A percentile compares a stretch with the other conserved stretches of the same genome.
Conservation (phyloP, 495 filamentous ascomycete genomes). For the Penicillium diatomitis region DNA sequence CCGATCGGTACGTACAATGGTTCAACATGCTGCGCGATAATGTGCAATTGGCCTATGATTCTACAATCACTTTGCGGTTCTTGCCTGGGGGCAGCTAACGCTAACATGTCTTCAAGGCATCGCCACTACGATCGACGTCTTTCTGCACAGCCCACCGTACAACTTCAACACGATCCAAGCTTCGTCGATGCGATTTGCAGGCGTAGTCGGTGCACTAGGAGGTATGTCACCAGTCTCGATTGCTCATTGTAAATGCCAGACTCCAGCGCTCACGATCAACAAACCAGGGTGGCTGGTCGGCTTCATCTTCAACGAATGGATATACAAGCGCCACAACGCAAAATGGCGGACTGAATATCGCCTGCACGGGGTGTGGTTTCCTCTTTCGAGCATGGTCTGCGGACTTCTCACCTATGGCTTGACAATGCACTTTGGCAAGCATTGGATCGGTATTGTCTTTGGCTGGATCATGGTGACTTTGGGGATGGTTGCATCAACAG, state of each 20-base stretch:
- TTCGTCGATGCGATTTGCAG: conserved; percentile 32
- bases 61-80: no score
- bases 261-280: no score
- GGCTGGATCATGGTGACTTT: conserved; percentile 34
- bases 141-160: conserved; percentile 30
- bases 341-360: conserved; percentile 25
- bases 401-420: conserved; percentile 29
- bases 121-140: conserved; percentile 29
- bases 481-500: conserved; percentile 28
- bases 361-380: conserved; percentile 30
- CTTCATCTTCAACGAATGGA: conserved; percentile 29
- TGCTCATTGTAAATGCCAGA: neutral
- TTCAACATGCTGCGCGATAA: no score
- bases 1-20: conserved; percentile 22
- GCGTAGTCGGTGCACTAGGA: conserved; percentile 24
- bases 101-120: conserved; percentile 15
- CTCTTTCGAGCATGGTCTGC: conserved; percentile 20
- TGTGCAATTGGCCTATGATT: no score
- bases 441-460: conserved; percentile 32
- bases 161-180: conserved; percentile 27
- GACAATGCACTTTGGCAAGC: conserved; percentile 25
- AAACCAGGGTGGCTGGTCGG: conserved; percentile 22
- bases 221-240: conserved; percentile 10
- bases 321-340: conserved; percentile 21
- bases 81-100: no score